These are phyloP conservation scores for Botrytis cinerea DNA, from an alignment of 2,329 filamentous ascomycete species.

Conservation along the genomic window DNA sequence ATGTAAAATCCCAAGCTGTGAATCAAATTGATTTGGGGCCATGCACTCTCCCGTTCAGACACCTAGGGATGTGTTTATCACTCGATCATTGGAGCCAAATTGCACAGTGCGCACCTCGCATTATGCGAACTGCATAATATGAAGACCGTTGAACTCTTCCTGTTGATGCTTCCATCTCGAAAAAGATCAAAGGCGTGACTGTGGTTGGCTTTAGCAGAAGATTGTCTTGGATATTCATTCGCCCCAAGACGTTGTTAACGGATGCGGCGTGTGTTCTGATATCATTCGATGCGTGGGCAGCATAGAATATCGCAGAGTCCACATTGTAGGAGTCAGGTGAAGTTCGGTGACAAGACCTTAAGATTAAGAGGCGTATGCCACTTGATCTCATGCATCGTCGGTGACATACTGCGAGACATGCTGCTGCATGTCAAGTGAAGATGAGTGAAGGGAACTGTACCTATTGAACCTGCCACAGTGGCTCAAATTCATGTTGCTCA, in stretches of 20 bases:
- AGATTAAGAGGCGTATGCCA: background rate
- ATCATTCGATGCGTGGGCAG: background rate
- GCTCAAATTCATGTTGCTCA: background rate
- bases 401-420: background rate
- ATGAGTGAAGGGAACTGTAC: background rate
- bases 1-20: background rate
- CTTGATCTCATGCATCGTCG: background rate
- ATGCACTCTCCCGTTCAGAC: background rate
- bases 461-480: background rate
- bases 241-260: background rate
- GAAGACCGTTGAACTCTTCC: background rate
- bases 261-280: background rate
- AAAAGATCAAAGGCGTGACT: background rate
- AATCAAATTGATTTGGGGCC: background rate
- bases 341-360: background rate
- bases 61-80: background rate
- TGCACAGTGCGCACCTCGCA: background rate
- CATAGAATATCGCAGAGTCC: too few species aligned
- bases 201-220: background rate
- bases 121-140: background rate
- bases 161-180: background rate
- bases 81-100: background rate
- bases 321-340: background rate
- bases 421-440: background rate
- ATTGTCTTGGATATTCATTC: too few species aligned